A percentile compares a stretch with the other conserved stretches of the same genome.
Evolutionary conservation across 1,284 basidiomycete genomes (phyloP).

Genomic region (Ganoderma boninense): DNA sequence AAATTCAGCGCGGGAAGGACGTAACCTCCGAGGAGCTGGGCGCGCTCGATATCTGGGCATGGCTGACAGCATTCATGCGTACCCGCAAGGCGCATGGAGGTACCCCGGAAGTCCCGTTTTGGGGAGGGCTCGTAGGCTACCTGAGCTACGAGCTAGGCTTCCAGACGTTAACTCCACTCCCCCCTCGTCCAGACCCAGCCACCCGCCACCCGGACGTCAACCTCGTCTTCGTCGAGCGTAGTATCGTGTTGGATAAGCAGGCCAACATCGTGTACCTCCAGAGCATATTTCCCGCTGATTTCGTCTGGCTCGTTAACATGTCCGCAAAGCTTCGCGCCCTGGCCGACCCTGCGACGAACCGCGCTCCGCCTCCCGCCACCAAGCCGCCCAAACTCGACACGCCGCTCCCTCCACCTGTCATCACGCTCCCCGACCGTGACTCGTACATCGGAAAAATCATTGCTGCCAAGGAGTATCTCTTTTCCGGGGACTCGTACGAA

Average conservation of each 20-base stretch:
- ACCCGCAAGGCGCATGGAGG: constrained; percentile 56
- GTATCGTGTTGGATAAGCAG: constrained; percentile 68
- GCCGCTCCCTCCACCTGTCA: constrained; percentile 38
- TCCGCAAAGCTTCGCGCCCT: constrained; percentile 37
- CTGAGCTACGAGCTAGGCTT: constrained; percentile 83
- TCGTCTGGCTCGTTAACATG: constrained; percentile 62
- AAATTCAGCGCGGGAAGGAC: constrained; percentile 42
- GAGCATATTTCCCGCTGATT: constrained; percentile 66
- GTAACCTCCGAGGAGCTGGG: constrained; percentile 44
- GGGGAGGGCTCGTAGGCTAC: constrained; percentile 80
- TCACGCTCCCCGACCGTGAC: constrained; percentile 62
- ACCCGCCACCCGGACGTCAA: constrained; percentile 71
- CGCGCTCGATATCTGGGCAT: constrained; percentile 69
- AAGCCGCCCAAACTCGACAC: constrained; percentile 16
- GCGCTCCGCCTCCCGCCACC: background rate
- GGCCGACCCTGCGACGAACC: background rate
- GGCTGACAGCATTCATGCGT: constrained; percentile 75
- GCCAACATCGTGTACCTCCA: constrained; percentile 65
- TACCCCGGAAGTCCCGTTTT: constrained; percentile 67
- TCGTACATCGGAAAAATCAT: constrained; percentile 80
- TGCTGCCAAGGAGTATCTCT: constrained; percentile 79
- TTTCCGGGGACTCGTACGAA: constrained; percentile 94
- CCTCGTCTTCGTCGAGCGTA: constrained; percentile 78
- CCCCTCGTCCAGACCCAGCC: constrained; percentile 36
- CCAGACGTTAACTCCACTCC: constrained; percentile 52